Evolutionary conservation across 768 basidiomycete species (phyloP), one percentile per base, ranked within the genome.

Genomic region (Mycena metata): DNA sequence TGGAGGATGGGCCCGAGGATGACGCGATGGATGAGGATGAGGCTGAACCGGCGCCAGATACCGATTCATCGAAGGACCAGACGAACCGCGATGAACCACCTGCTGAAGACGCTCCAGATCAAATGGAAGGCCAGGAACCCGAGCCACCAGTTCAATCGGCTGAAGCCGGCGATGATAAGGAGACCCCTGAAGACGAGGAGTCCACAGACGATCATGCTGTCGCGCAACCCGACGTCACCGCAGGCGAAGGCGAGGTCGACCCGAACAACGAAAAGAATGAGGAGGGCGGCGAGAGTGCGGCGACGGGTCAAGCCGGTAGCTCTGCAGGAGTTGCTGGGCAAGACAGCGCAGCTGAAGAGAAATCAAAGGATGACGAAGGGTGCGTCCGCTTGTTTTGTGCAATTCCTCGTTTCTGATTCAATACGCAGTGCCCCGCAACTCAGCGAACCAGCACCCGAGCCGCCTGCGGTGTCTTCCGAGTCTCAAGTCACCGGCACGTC

Each of bases 181-280:
- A 75, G 43, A 71, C 73, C 30, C 74, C 76, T 19, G 78, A 80
- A 23, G 78, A 79, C 13, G 79, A 78, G 23, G 79, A 70, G 7
- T 43, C 73, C 46, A 52, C 68, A 19, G 71, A 72, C 1, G 82
- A 84, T 41, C 77, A 81, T 42, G 76, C 77, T 36, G 72, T 82
- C 17, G 82, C 83, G 55, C 79, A 73, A 35, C 85, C 85, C 13
- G 86, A 89, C 69, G 72, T 85, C 35, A 77, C 80, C 24, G 72
- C 79, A 33, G 86, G 85, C 30, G 83, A 84, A 51, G 84, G 80
- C 17, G 77, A 74, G 10, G 74, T 76, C 11, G 79, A 82, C 33
- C 64, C 79, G 0, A 74, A 76, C 47, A 81, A 83, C 56, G 59
- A 71, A 30, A 63, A 73, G 43, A 73, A 74, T 36, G 69, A 74